A percentile compares a stretch with the other conserved stretches of the same genome.
These are phyloP conservation scores for Cyclostephanos invisitatus DNA, from an alignment of 108 stramenopile genomes.

Conservation along the genomic window DNA sequence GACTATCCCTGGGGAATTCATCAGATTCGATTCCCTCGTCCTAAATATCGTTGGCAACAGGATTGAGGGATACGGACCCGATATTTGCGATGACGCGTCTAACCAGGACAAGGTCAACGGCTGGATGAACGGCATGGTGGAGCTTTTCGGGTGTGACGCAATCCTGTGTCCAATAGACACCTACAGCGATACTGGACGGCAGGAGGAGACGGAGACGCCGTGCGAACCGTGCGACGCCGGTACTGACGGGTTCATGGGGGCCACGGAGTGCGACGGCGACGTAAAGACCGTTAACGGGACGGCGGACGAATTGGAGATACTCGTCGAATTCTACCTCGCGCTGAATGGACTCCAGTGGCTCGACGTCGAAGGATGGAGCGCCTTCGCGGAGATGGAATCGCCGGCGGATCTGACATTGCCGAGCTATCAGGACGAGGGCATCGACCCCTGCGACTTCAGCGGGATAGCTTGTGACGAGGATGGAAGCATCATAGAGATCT, in stretches of 20 bases:
- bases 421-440: slow-evolving; percentile 29
- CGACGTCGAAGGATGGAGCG: slow-evolving; percentile 40
- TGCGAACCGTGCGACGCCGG: slow-evolving; percentile 54
- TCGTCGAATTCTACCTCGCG: slow-evolving; percentile 62
- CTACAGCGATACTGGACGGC: slow-evolving; percentile 49
- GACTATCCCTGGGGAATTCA: slow-evolving; percentile 42
- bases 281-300: not conserved
- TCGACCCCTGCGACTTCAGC: slow-evolving; percentile 33
- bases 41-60: slow-evolving; percentile 58
- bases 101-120: slow-evolving; percentile 28
- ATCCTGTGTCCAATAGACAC: slow-evolving; percentile 56
- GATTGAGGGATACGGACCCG: slow-evolving; percentile 33
- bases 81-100: slow-evolving; percentile 34
- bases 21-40: slow-evolving; percentile 42
- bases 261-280: slow-evolving; percentile 42
- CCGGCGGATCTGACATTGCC: slow-evolving; percentile 41
- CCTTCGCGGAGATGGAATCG: slow-evolving; percentile 40
- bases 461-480: slow-evolving; percentile 41
- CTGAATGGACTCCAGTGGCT: slow-evolving; percentile 58
- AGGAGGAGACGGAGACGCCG: slow-evolving; percentile 42
- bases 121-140: slow-evolving; percentile 70
- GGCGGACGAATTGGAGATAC: slow-evolving; percentile 42
- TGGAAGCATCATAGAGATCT: slow-evolving; percentile 20
- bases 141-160: slow-evolving; percentile 59
- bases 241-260: slow-evolving; percentile 49